Base-by-base conservation (phyloP, 2,329 filamentous ascomycete species). In the Blastomyces percursus region DNA sequence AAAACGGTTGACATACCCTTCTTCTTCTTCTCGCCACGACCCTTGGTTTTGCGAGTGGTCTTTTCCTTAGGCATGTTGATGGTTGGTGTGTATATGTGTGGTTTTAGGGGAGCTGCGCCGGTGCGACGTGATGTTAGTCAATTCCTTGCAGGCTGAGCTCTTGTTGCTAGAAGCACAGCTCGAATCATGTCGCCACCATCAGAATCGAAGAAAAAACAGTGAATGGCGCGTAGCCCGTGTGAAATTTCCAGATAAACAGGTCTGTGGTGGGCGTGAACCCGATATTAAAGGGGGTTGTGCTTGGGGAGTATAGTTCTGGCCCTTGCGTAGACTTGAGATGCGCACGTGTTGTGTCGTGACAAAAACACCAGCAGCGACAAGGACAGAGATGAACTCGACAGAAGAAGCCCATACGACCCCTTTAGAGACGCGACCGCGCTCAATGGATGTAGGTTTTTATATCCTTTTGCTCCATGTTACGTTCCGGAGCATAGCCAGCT, bases 21-120 rank as follows among this genome's bases (percentile, higher is more conserved):
- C 85, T 88, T 88, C 80, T 85, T 86, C 80, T 86, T 86, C 73
- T 82, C 82, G 66, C 81, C 80, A 73, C 80, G 76, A 74, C 75
- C 73, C 79, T 84, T 86, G 73, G 80, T 76, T 77, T 85, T 85
- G 75, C 84, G 82, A 73, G 83, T 82, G 69, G 79, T 81, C 67
- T 80, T 77, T 77, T 84, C 84, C 80, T 88, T 88, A 73, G 86
- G 86, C 86, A 89, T 89, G 67, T 67, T 85, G 72, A 67, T 66
- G 44, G 71, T 63, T 69, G 32, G 27, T 48, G 24, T 48, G 56
- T 11, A 14, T 24, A 24, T 42, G 40, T 35, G 32, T 35, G 3
- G 9, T 35, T 35, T 35, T 35, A 11, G 2, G 14, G 30, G 9
- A 48, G 38, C 55, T 44, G 30, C 30, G 12, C 19, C 5, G 46